phyloP scores from a whole-genome alignment of 225 moss, liverwort and hornwort species.

The Lunularia cruciata region DNA sequence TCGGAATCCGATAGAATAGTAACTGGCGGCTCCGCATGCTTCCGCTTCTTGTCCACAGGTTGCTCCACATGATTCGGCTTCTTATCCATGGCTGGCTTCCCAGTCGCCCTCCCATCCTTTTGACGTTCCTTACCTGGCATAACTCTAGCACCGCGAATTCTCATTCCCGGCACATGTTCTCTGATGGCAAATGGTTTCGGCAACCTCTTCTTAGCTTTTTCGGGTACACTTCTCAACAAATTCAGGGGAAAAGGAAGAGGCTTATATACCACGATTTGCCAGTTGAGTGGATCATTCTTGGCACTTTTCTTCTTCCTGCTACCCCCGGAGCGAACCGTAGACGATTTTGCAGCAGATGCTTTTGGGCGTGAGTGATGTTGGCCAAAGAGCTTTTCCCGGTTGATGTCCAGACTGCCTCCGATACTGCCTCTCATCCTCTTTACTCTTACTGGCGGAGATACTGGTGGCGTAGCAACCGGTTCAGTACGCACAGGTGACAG shows the following conservation, averaged over 20 bases:
- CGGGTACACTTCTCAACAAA: too few relatives aligned
- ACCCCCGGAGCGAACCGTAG: neutral
- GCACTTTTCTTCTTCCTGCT: neutral
- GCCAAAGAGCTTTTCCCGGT: neutral
- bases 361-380: constrained; percentile 14
- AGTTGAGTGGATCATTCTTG: neutral
- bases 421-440: constrained; percentile 17
- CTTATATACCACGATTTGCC: constrained; percentile 32
- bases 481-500: too few relatives aligned
- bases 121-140: neutral
- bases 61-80: neutral
- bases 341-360: neutral
- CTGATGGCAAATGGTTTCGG: constrained; percentile 27
- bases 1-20: constrained; percentile 26
- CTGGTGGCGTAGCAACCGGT: neutral
- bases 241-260: constrained; percentile 5
- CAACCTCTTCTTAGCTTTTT: neutral
- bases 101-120: neutral
- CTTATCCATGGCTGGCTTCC: neutral
- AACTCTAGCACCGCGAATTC: constrained; percentile 36
- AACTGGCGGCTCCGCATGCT: neutral
- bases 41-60: neutral
- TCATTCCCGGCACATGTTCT: constrained; percentile 26
- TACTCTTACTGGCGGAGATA: neutral
- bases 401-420: neutral